These are phyloP conservation scores for Selaginella moellendorffii DNA, from an alignment of 75 land plant genomes.

Conservation along the genomic window DNA sequence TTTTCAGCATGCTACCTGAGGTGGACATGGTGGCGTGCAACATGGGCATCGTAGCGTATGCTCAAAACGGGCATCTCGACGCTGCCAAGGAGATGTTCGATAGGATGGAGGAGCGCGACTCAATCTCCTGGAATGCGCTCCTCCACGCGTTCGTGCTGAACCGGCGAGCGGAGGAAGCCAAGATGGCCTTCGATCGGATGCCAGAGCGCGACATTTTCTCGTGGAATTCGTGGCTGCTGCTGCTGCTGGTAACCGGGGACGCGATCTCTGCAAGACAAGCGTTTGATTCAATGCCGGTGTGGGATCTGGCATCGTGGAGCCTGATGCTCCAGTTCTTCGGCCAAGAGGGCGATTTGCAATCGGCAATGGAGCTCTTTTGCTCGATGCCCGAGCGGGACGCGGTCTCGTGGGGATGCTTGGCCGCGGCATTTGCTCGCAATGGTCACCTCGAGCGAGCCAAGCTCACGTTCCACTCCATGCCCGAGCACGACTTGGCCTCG, in stretches of 20 bases:
- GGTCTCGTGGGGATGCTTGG: background rate
- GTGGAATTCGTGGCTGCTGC: background rate
- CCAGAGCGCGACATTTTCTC: background rate
- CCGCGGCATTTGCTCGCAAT: background rate
- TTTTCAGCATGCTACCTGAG: background rate
- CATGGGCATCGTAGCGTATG: background rate
- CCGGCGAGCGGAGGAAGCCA: background rate
- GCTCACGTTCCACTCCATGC: background rate
- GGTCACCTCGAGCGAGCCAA: background rate
- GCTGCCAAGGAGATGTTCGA: background rate
- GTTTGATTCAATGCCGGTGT: background rate
- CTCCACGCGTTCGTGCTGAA: background rate
- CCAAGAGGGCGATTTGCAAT: background rate
- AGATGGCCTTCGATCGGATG: background rate
- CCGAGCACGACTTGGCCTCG: background rate
- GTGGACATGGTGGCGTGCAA: background rate
- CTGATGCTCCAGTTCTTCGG: background rate
- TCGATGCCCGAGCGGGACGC: background rate
- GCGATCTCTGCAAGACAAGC: background rate
- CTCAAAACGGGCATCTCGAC: background rate
- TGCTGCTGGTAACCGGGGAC: too few species aligned
- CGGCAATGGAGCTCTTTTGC: background rate
- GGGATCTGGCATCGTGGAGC: background rate
- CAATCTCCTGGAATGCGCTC: background rate
- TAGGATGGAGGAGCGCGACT: background rate